Percentiles rank a stretch among this genome's conserved stretches.
Conservation (phyloP, 768 basidiomycete genomes). For the Tylopilus sp. region DNA sequence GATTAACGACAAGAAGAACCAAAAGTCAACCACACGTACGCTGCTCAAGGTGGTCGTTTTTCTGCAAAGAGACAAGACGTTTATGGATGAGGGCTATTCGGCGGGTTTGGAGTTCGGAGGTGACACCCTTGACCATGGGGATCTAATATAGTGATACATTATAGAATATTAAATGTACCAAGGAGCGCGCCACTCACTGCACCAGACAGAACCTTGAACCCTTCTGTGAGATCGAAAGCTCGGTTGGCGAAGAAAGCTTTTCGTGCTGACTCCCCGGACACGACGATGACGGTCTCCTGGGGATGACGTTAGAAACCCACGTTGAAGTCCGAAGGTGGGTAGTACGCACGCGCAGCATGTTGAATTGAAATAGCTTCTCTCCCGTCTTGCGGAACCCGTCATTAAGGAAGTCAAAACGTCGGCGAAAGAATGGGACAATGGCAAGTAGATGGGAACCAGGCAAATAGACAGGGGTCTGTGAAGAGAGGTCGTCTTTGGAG, state of each 20-base stretch:
- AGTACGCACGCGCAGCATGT: conserved; percentile 58
- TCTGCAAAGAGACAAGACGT: conserved; percentile 62
- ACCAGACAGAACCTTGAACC: conserved; percentile 75
- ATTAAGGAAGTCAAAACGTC: conserved; percentile 68
- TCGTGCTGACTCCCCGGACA: conserved; percentile 70
- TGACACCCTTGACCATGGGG: conserved; percentile 72
- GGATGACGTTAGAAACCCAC: conserved; percentile 20
- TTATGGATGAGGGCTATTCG: conserved; percentile 67
- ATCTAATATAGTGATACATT: conserved; percentile 42
- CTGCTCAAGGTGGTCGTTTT: conserved; percentile 54
- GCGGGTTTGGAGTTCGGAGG: conserved; percentile 61
- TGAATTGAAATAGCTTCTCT: conserved; percentile 65
- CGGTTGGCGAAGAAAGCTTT: conserved; percentile 67
- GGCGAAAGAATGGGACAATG: conserved; percentile 65
- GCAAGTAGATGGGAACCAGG: conserved; percentile 57
- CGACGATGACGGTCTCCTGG: conserved; percentile 70
- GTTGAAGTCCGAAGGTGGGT: conserved; percentile 4
- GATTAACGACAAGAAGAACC: conserved; percentile 5
- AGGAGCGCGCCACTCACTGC: conserved; percentile 47
- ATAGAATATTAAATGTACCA: conserved; percentile 15
- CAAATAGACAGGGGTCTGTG: conserved; percentile 47
- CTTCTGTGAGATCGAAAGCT: conserved; percentile 72
- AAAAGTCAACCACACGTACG: conserved; percentile 41
- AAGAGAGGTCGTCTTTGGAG: conserved; percentile 43
- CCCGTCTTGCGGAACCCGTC: conserved; percentile 69